A percentile compares a stretch with the other conserved stretches of the same genome.
Evolutionary conservation across 192 early-diverging fungal genomes (phyloP).

Genomic region (Pilaira anomala): DNA sequence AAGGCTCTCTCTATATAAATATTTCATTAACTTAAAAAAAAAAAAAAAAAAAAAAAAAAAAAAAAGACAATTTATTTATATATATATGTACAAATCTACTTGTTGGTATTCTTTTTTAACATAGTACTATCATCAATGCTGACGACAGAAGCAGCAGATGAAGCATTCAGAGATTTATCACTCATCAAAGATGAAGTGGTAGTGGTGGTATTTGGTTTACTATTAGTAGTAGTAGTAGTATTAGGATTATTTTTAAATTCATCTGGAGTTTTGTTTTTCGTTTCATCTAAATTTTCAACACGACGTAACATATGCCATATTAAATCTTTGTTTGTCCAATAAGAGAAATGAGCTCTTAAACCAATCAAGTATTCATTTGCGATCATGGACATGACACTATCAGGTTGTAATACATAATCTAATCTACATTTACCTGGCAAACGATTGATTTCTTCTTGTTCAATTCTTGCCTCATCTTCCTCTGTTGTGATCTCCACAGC

Average conservation of each 20-base stretch:
- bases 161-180: not conserved
- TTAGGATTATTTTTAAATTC: not conserved
- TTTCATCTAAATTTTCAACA: slow-evolving; percentile 27
- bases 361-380: slow-evolving; percentile 55
- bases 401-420: slow-evolving; percentile 50
- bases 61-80: too few species aligned
- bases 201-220: too few species aligned
- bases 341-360: slow-evolving; percentile 52
- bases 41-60: too few species aligned
- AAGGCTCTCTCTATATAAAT: too few species aligned
- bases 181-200: too few species aligned
- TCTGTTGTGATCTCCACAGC: not conserved
- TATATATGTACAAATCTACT: not conserved
- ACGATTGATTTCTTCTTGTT: slow-evolving; percentile 11
- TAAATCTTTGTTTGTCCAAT: slow-evolving; percentile 54
- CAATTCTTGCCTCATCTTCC: not conserved
- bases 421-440: slow-evolving; percentile 33
- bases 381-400: slow-evolving; percentile 49
- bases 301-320: slow-evolving; percentile 37
- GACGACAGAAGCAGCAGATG: not conserved
- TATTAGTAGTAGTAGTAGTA: not conserved
- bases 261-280: not conserved
- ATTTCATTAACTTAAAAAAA: too few species aligned
- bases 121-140: not conserved
- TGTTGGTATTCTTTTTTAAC: not conserved